Conservation (phyloP, 257 asterid genomes). For the Primulina tabacum region DNA sequence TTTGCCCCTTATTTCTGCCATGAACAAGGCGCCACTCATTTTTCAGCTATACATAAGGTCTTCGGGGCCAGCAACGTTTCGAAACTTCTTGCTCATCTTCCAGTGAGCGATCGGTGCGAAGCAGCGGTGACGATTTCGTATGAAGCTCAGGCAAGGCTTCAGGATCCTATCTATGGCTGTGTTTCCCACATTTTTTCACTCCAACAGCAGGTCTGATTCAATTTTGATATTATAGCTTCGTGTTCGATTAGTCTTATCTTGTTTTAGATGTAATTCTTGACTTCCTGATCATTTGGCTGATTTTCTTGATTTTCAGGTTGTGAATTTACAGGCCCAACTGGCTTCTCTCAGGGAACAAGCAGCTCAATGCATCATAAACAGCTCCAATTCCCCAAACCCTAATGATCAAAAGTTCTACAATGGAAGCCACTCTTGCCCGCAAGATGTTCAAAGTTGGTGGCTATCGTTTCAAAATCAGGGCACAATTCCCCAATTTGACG, state of each 20-base stretch:
- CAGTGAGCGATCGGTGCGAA: conserved; percentile 51
- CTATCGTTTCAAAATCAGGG: conserved; percentile 36
- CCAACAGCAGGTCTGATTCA: conserved; percentile 46
- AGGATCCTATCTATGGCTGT: conserved; percentile 74
- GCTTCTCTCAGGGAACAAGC: conserved; percentile 48
- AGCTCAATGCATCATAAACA: conserved; percentile 35
- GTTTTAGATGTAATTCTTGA: neutral
- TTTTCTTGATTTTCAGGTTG: conserved; percentile 37
- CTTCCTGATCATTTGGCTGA: neutral
- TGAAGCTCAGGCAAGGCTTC: conserved; percentile 79
- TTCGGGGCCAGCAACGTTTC: conserved; percentile 63
- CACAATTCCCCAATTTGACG: conserved; percentile 37
- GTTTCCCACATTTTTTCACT: conserved; percentile 69
- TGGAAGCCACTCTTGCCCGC: conserved; percentile 27
- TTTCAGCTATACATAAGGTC: conserved; percentile 54
- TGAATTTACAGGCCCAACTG: conserved; percentile 52
- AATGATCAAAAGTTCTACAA: conserved; percentile 34
- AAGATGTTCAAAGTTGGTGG: conserved; percentile 60
- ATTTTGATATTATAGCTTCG: neutral
- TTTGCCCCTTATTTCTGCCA: conserved; percentile 70
- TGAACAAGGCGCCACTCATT: conserved; percentile 62
- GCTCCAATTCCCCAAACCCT: conserved; percentile 46
- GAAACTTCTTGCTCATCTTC: conserved; percentile 54
- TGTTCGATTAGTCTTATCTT: no score
- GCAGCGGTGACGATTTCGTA: conserved; percentile 67